These are phyloP conservation scores for Corinectria fuckeliana DNA, from an alignment of 2,329 filamentous ascomycete genomes.

Conservation along the genomic window DNA sequence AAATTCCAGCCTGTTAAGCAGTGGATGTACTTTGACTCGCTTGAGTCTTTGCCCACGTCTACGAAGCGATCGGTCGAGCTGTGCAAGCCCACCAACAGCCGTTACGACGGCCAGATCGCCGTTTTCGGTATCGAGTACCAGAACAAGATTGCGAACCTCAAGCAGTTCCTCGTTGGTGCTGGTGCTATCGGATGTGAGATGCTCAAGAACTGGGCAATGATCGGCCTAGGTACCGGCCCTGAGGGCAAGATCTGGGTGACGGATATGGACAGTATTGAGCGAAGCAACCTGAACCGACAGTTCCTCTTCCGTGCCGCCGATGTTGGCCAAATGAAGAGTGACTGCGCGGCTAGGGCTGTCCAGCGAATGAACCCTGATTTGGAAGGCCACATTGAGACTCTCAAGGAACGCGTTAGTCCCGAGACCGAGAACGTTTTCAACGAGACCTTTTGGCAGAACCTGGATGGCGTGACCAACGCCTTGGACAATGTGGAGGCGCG, in stretches of 20 bases:
- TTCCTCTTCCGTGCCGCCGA: conserved; percentile 95
- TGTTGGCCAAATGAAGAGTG: conserved; percentile 96
- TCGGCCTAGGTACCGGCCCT: conserved; percentile 87
- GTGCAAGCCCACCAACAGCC: conserved; percentile 82
- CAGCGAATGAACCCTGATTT: conserved; percentile 96
- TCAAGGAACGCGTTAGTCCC: conserved; percentile 87
- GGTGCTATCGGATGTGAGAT: conserved; percentile 99
- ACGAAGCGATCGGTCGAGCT: conserved; percentile 80
- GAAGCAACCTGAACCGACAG: conserved; percentile 97
- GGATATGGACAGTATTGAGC: conserved; percentile 98
- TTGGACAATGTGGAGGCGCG: conserved; percentile 97
- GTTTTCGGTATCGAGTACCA: conserved; percentile 95
- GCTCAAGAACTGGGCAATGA: conserved; percentile 99
- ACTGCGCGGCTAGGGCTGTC: conserved; percentile 88
- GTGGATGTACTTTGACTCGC: conserved; percentile 96
- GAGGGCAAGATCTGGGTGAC: conserved; percentile 91
- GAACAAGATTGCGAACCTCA: conserved; percentile 88
- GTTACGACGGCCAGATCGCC: conserved; percentile 96
- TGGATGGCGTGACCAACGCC: conserved; percentile 96
- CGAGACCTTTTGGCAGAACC: conserved; percentile 84
- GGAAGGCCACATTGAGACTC: conserved; percentile 79
- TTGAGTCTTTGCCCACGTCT: conserved; percentile 89
- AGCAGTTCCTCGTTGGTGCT: conserved; percentile 92
- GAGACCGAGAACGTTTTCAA: conserved; percentile 96
- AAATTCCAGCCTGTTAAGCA: conserved; percentile 97